Percentiles rank a stretch among this genome's conserved stretches.
These are phyloP conservation scores for Penicillium cinerascens DNA, from an alignment of 495 filamentous ascomycete species.

Conservation along the genomic window DNA sequence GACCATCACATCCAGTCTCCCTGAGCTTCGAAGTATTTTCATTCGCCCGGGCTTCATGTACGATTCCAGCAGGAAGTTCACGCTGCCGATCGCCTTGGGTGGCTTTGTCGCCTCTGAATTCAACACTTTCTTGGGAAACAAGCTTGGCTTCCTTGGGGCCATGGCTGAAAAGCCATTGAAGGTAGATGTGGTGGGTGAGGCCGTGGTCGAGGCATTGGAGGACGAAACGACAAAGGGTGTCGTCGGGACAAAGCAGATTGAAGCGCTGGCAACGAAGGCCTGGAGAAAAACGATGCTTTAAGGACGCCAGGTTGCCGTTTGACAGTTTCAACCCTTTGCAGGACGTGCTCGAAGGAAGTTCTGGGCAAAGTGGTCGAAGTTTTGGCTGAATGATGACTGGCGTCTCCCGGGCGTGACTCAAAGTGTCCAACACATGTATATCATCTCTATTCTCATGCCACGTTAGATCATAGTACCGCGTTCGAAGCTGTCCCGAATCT, in stretches of 20 bases:
- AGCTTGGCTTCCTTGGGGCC: conserved; percentile 68
- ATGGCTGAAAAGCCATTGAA: conserved; percentile 82
- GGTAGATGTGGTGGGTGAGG: conserved; percentile 80
- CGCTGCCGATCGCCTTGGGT: conserved; percentile 74
- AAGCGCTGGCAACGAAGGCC: conserved; percentile 66
- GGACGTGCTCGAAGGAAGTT: neutral
- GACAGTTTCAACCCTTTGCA: neutral
- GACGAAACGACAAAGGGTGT: conserved; percentile 66
- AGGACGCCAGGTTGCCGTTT: conserved; percentile 10
- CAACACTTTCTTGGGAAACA: conserved; percentile 70
- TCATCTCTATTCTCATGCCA: conserved; percentile 18
- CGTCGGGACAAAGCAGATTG: conserved; percentile 65
- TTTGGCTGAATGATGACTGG: neutral
- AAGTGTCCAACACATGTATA: conserved; percentile 21
- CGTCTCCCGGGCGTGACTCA: neutral
- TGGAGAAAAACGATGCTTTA: conserved; percentile 83
- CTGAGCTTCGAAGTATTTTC: conserved; percentile 73
- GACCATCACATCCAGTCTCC: conserved; percentile 66
- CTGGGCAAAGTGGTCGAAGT: neutral
- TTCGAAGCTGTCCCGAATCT: conserved; percentile 97
- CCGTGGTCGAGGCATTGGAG: conserved; percentile 73
- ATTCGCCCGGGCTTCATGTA: conserved; percentile 86
- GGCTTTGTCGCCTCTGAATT: conserved; percentile 64
- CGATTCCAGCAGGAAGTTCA: conserved; percentile 76
- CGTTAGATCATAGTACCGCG: conserved; percentile 70